Base-by-base conservation (phyloP, 2,329 filamentous ascomycete genomes). In the Trichophyton rubrum region DNA sequence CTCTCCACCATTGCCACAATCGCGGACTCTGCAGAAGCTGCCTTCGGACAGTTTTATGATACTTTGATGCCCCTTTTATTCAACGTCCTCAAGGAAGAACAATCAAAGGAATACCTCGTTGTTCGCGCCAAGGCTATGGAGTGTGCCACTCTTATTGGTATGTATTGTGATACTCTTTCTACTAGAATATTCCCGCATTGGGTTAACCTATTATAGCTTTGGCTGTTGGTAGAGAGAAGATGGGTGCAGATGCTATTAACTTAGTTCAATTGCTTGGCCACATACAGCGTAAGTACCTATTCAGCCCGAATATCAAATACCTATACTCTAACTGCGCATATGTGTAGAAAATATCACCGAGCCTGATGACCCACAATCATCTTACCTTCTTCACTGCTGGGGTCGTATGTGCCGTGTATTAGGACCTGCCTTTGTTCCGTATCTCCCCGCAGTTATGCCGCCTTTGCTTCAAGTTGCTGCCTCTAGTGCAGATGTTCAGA, bases 311-410 rank as follows among this genome's bases (percentile, higher is more conserved):
- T 17, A 33, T 35, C 53, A 33, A 20, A 17, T 43, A 51, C 15
- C 13, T 56, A 17, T 41, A 57, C 61, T 61, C 53, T 61, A 41
- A 56, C 40, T 43, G 40, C 38, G 15, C 61, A 49, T 30, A 13
- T 61, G 24, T 59, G 15, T 60, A 71, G 69, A 85, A 67, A 87
- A 82, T 70, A 93, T 97, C 64, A 87, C 85, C 3, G 93, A 99
- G 68, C 77, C 90, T 1, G 93, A 99, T 68, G 93, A 99, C 70
- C 93, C 93, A 43, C 93, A 99, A 74, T 88, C 90, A 15, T 92
- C 95, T 69, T 99, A 99, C 73, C 82, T 99, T 40, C 89, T 99
- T 76, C 93, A 99, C 79, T 99, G 93, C 78, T 99, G 93, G 93
- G 93, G 93, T 59, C 86, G 93, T 56, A 99, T 99, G 93, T 97